These are phyloP conservation scores for Apophysomyces variabilis DNA, from an alignment of 371 early-diverging fungal species.

Conservation along the genomic window DNA sequence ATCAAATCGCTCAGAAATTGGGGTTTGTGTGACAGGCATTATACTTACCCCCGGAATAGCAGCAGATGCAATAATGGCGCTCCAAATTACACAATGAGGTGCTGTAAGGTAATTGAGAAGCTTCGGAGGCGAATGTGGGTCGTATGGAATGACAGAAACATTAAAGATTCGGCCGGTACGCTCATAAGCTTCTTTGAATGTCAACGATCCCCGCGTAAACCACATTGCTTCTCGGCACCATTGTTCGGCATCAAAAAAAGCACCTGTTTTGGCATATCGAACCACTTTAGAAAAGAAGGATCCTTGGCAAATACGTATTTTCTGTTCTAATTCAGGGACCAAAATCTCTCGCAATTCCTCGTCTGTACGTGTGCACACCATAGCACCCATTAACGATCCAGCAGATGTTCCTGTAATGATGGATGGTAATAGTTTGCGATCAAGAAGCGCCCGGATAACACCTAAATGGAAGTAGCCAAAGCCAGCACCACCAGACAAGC, in stretches of 20 bases:
- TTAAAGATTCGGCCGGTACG: conserved; percentile 88
- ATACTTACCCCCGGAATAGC: conserved; percentile 55
- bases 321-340: conserved; percentile 60
- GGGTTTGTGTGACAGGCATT: not conserved
- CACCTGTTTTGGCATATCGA: conserved; percentile 42
- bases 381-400: conserved; percentile 80
- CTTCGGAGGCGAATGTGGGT: conserved; percentile 79
- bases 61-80: conserved; percentile 67
- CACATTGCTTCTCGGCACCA: conserved; percentile 74
- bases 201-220: conserved; percentile 83
- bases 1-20: not conserved
- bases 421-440: conserved; percentile 77
- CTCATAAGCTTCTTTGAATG: conserved; percentile 89
- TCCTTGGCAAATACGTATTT: conserved; percentile 68
- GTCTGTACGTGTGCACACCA: conserved; percentile 81
- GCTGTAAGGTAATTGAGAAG: conserved; percentile 75
- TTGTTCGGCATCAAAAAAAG: conserved; percentile 75
- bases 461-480: conserved; percentile 86
- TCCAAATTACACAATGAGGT: conserved; percentile 88
- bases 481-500: conserved; percentile 89
- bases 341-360: conserved; percentile 74
- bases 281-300: conserved; percentile 39
- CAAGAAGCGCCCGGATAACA: conserved; percentile 77
- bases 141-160: conserved; percentile 82
- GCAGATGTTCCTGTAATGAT: conserved; percentile 90